Evolutionary conservation across 805 yeast species (phyloP), one percentile per base, ranked within the genome.

Genomic region (Nakazawaea wyomingensis): DNA sequence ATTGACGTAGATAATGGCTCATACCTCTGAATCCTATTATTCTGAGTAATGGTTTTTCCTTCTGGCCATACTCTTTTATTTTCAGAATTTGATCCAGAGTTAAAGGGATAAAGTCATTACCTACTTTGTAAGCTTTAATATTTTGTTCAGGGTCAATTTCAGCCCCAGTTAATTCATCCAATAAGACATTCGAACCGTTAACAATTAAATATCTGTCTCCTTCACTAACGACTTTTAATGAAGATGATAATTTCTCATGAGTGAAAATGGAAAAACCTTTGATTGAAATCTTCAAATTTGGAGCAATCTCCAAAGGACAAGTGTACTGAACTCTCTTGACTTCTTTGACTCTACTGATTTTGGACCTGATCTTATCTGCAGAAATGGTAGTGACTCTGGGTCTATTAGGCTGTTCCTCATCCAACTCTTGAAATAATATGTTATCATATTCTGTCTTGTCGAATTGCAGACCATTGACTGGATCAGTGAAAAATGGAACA

Each of bases 181-280:
- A 40, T 21, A 60, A 59, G 35, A 63, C 61, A 4, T 78, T 63
- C 16, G 61, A 70, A 0, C 74, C 61, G 38, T 72, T 71, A 0
- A 80, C 90, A 14, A 75, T 66, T 50, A 70, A 67, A 39, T 77
- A 65, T 7, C 60, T 57, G 19, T 78, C 82, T 2, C 71, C 75
- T 38, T 72, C 71, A 33, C 74, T 77, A 56, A 74, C 78, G 4
- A 85, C 74, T 34, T 68, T 67, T 30, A 70, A 70, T 10, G 76
- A 65, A n/a, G 72, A 62, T 9, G 44, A 26, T 0, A 77, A 54
- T 33, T 66, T 71, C 45, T 80, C 82, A 41, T 76, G 78, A 6
- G 70, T 66, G 47, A 72, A 74, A n/a, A 85, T 68, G 0, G 82
- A 62, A 53, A 78, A 85, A 0, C 96, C 97, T 50, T 75, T 76